Base-by-base conservation (phyloP, 768 basidiomycete species). In the Macrolepiota albuminosa region DNA sequence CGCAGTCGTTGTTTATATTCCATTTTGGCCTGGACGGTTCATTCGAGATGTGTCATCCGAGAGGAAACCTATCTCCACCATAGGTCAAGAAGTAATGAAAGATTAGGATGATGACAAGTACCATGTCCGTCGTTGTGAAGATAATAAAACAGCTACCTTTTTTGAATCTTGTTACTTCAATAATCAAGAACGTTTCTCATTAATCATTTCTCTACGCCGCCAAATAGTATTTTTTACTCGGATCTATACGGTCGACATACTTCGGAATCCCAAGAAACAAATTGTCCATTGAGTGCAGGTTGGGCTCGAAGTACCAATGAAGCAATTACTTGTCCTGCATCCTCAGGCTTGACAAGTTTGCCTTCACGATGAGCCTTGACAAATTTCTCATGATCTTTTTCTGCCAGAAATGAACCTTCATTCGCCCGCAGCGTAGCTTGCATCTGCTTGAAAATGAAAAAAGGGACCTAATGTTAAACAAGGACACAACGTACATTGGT, bases 281-380 rank as follows among this genome's bases (percentile, higher is more conserved):
- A 98, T 66, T 85, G 74, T 26, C 95, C 95, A 56, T 79, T 89
- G 45, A 93, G 70, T 4, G 76, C 72, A 64, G 78, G 76, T 6
- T 85, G 78, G 3, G 90, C 93, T 16, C 69, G 66, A n/a, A 95
- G 68, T 2, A 88, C 81, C 24, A 95, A 75, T 7, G 83, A 81
- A 11, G 93, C 94, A 63, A 95, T 85, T 56, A 94, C 88, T 70
- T 88, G 79, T 1, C 89, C 93, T 62, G 81, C 83, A 61, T 86
- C 84, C 61, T 89, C 84, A 1, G 94, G 86, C 51, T 81, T 82
- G 37, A 94, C 82, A 24, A 97, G 83, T 59, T 83, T 81, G n/a
- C 89, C 89, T 26, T 85, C 81, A 13, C 70, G 72, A 65, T 89
- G 76, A 16, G 79, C 79, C 9, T 80, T 75, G 26, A 85, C 69